phyloP scores from a whole-genome alignment of 2,329 filamentous ascomycete genomes.

The Colletotrichum tropicicola region DNA sequence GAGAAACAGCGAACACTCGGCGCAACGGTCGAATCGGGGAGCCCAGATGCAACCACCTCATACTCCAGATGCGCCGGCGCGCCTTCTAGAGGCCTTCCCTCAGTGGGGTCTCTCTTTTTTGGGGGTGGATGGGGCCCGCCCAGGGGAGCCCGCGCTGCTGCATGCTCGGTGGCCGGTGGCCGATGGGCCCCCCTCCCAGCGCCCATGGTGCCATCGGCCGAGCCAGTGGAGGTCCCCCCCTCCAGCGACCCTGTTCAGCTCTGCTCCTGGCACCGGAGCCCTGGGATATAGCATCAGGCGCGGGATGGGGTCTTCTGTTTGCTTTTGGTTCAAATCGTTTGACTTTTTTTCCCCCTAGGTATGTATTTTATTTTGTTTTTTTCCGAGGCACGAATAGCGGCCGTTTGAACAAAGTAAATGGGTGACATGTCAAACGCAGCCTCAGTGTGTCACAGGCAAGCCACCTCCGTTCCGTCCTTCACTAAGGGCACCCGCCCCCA shows the following conservation, averaged over 20 bases:
- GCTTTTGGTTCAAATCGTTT: not conserved
- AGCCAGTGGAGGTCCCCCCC: not conserved
- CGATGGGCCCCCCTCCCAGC: conserved; percentile 6
- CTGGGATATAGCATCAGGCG: conserved; percentile 6
- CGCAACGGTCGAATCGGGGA: conserved; percentile 4
- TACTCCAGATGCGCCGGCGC: not conserved
- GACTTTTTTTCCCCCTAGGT: not conserved
- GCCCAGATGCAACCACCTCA: not conserved
- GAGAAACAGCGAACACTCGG: not conserved
- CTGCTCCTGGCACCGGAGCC: conserved; percentile 9
- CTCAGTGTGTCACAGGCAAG: not conserved
- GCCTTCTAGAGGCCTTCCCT: conserved; percentile 19
- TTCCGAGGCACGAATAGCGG: not conserved
- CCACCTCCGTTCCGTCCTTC: not conserved
- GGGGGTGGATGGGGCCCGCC: not conserved
- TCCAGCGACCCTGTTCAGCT: not conserved
- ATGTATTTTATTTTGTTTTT: not conserved
- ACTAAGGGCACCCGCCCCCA: not conserved
- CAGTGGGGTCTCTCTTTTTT: not conserved
- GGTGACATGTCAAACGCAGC: not conserved
- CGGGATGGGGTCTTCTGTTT: not conserved
- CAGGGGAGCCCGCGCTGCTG: conserved; percentile 7
- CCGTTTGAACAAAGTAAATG: not conserved
- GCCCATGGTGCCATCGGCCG: not conserved
- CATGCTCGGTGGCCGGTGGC: conserved; percentile 28